Percentiles rank a stretch among this genome's conserved stretches.
phyloP scores from a whole-genome alignment of 2,329 filamentous ascomycete species.

The Nothophaeocryptopus gaeumannii region DNA sequence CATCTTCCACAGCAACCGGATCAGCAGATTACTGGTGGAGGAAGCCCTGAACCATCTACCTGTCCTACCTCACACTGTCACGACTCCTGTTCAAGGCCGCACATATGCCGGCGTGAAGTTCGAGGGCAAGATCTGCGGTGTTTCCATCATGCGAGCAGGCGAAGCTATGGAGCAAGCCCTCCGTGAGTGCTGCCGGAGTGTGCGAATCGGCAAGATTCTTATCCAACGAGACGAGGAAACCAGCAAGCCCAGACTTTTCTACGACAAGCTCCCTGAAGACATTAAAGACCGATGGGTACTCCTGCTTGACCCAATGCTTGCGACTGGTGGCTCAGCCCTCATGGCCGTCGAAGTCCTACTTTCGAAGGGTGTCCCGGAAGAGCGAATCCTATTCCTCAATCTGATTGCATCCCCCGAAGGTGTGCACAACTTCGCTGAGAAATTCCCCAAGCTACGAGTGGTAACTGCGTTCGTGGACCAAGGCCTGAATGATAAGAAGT shows the following conservation, averaged over 20 bases:
- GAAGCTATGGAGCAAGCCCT: conserved; percentile 98
- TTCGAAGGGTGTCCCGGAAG: conserved; percentile 85
- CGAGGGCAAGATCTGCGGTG: conserved; percentile 96
- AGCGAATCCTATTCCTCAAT: conserved; percentile 93
- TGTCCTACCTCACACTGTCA: conserved; percentile 82
- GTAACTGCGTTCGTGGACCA: conserved; percentile 95
- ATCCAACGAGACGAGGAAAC: conserved; percentile 98
- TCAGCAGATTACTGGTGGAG: conserved; percentile 93
- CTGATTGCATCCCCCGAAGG: conserved; percentile 96
- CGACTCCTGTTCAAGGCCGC: conserved; percentile 76
- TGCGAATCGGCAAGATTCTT: conserved; percentile 95
- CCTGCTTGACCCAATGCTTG: conserved; percentile 97
- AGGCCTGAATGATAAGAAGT: conserved; percentile 98
- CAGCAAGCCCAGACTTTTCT: conserved; percentile 85
- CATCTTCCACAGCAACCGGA: conserved; percentile 98
- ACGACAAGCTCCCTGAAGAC: conserved; percentile 94
- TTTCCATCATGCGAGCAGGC: conserved; percentile 96
- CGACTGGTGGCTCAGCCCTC: conserved; percentile 93
- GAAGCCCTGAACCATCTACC: conserved; percentile 96
- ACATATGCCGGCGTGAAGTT: conserved; percentile 90
- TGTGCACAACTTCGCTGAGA: conserved; percentile 80
- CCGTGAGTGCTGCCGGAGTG: conserved; percentile 94
- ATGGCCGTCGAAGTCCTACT: conserved; percentile 96
- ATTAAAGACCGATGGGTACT: conserved; percentile 91
- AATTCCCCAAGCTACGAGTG: conserved; percentile 84